phyloP scores from a whole-genome alignment of 768 basidiomycete genomes.

The Naganishia kalamii region DNA sequence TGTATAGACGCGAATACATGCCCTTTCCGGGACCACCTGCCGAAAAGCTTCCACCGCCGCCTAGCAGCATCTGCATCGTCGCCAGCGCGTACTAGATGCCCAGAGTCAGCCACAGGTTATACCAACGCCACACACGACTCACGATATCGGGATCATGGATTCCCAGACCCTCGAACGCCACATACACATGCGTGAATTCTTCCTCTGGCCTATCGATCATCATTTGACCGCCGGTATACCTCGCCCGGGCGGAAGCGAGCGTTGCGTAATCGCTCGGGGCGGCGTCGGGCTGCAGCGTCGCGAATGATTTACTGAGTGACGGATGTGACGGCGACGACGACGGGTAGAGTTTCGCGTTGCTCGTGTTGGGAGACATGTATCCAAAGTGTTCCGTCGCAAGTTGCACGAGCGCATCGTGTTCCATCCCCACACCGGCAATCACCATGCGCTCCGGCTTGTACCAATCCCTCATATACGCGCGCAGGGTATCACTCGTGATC shows the following conservation, averaged over 20 bases:
- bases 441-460: conserved; percentile 93
- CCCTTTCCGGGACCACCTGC: conserved; percentile 95
- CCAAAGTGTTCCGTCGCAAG: conserved; percentile 79
- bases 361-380: conserved; percentile 45
- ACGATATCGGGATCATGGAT: conserved; percentile 81
- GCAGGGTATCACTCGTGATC: conserved; percentile 61
- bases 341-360: conserved; percentile 10
- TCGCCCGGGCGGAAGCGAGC: conserved; percentile 45
- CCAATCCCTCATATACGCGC: conserved; percentile 67
- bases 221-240: conserved; percentile 76
- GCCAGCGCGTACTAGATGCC: conserved; percentile 72
- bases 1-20: conserved; percentile 97
- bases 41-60: conserved; percentile 93
- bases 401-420: conserved; percentile 79
- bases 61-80: conserved; percentile 87
- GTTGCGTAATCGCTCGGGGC: conserved; percentile 26
- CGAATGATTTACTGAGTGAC: conserved; percentile 46
- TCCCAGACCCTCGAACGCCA: conserved; percentile 84
- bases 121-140: conserved; percentile 24
- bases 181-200: conserved; percentile 87
- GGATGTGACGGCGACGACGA: conserved; percentile 8
- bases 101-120: not conserved
- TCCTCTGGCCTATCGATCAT: conserved; percentile 47
- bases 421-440: conserved; percentile 86
- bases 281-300: conserved; percentile 17